Evolutionary conservation across 495 filamentous ascomycete species (phyloP), one percentile per base, ranked within the genome.

Genomic region (Xylaria intraflava): DNA sequence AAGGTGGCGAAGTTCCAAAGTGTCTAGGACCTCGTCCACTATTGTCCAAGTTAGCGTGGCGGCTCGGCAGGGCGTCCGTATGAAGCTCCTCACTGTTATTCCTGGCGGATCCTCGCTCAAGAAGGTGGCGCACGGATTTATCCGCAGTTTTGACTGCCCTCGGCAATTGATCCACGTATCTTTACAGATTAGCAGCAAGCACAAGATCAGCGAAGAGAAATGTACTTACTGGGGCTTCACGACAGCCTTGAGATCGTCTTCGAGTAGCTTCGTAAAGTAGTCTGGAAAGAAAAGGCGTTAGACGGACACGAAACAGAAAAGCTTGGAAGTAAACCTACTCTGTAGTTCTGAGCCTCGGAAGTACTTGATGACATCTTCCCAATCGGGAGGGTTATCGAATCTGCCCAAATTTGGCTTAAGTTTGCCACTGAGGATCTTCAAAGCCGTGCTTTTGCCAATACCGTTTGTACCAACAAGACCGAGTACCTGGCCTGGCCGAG

Each of bases 401-500:
- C 88, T 78, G 48, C 93, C 93, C 64, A 98, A 71, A 65, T 98
- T 98, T 45, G 93, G 93, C 83, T 98, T 98, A 58, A 97, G 78
- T 72, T 97, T 98, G 55, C 93, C 93, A 64, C 89, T 93, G 58
- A 98, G 82, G 66, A 98, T 96, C 76, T 97, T 97, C 69, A 98
- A 76, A 1, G 93, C 93, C 0, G 93, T 97, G 73, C 90, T 96
- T 80, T 98, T 97, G 70, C 93, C 93, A 65, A 97, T 98, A 87
- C 93, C 93, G 83, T 98, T 97, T 48, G 92, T 96, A 65, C 93
- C 93, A 17, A 98, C 93, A 40, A 98, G 81, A 71, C 93, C 93
- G 20, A 98, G 76, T n/a, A 98, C 94, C 62, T 96, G 90, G 24
- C 94, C 94, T 27, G 93, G 93, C 38, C 93, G 83, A 40, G 93